Percentiles rank a stretch among this genome's conserved stretches.
phyloP scores from a whole-genome alignment of 2,329 filamentous ascomycete genomes.

The Beauveria pseudobassiana region DNA sequence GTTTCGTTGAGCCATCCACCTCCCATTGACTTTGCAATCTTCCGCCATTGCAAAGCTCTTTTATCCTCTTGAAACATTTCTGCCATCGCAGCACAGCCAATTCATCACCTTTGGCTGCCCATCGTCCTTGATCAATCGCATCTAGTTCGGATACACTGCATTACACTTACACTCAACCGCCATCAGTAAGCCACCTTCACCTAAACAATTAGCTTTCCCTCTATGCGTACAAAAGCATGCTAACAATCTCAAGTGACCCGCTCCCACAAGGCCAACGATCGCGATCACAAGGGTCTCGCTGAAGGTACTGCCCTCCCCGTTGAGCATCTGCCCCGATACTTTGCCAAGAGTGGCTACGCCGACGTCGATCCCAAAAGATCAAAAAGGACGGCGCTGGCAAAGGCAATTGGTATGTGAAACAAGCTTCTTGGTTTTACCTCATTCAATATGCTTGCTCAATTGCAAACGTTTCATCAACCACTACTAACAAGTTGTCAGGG shows the following conservation, averaged over 20 bases:
- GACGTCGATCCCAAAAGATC: conserved; percentile 83
- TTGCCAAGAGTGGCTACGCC: conserved; percentile 76
- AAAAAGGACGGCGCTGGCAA: conserved; percentile 95
- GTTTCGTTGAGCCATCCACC: background rate
- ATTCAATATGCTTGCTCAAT: background rate
- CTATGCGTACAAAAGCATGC: background rate
- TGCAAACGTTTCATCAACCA: background rate
- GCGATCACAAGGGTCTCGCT: conserved; percentile 74
- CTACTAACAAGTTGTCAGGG: conserved; percentile 50
- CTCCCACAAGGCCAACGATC: conserved; percentile 92
- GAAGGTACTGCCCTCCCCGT: conserved; percentile 63
- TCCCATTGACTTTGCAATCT: background rate
- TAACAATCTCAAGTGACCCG: conserved; percentile 73
- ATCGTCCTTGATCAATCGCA: background rate
- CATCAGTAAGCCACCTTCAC: background rate
- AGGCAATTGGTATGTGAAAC: conserved; percentile 74
- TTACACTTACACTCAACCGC: background rate
- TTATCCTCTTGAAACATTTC: background rate
- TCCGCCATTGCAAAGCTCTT: background rate
- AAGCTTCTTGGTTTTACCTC: background rate
- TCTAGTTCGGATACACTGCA: background rate
- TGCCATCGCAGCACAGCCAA: background rate
- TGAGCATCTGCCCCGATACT: conserved; percentile 82
- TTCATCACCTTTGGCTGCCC: background rate
- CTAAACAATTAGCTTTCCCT: background rate